Evolutionary conservation across 371 early-diverging fungal genomes (phyloP).

Genomic region (Actinomortierella ambigua): DNA sequence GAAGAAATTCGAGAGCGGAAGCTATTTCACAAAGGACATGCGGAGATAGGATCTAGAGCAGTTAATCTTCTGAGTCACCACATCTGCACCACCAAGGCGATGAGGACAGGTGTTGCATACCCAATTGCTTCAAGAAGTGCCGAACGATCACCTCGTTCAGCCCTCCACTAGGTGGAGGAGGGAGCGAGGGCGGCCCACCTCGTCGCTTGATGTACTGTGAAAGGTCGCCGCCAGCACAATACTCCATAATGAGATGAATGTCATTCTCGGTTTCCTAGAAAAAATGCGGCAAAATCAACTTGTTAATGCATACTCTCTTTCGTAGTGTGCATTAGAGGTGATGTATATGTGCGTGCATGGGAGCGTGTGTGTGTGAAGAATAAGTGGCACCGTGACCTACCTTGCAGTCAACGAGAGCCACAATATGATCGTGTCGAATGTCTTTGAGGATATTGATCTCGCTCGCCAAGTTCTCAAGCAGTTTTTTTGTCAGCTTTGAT

Average conservation of each 20-base stretch:
- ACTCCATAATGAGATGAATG: constrained; percentile 95
- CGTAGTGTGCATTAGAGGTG: too few species aligned
- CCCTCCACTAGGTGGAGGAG: constrained; percentile 66
- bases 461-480: constrained; percentile 89
- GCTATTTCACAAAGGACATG: constrained; percentile 12
- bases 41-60: background rate
- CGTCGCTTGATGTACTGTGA: constrained; percentile 84
- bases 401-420: constrained; percentile 80
- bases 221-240: constrained; percentile 90
- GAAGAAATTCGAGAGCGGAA: constrained; percentile 83
- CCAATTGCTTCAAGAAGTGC: constrained; percentile 86
- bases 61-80: too few species aligned
- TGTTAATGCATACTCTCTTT: constrained; percentile 1
- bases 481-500: constrained; percentile 85
- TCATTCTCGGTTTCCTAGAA: constrained; percentile 85
- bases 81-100: too few species aligned
- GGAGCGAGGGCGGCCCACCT: constrained; percentile 47
- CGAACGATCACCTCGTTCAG: constrained; percentile 78
- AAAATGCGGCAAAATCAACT: constrained; percentile 10
- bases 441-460: constrained; percentile 91
- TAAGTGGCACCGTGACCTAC: constrained; percentile 47
- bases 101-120: constrained; percentile 47
- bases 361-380: background rate
- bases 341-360: background rate
- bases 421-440: constrained; percentile 85